Conservation (phyloP, 306 rosid species). For the Corylus avellana region DNA sequence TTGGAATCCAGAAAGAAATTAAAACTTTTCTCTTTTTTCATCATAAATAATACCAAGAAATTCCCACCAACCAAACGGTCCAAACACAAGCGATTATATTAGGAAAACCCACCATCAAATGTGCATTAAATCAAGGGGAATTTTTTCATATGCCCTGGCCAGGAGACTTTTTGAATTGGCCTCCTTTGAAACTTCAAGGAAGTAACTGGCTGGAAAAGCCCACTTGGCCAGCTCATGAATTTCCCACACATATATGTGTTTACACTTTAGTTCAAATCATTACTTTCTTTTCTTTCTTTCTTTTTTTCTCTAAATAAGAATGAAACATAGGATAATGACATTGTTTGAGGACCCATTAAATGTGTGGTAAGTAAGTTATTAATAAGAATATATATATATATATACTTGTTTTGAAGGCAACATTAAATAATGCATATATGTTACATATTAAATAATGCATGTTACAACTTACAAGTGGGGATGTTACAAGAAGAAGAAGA, state of each 20-base stretch:
- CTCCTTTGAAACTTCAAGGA: constrained; percentile 14
- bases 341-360: too few species aligned
- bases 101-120: not conserved
- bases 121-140: constrained; percentile 5
- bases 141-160: constrained; percentile 1
- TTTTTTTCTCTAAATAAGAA: too few species aligned
- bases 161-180: not conserved
- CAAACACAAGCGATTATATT: constrained; percentile 17
- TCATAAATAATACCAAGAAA: constrained; percentile 34
- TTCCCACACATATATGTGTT: not conserved
- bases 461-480: not conserved
- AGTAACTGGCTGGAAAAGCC: not conserved
- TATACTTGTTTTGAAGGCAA: too few species aligned
- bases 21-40: constrained; percentile 13
- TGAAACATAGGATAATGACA: too few species aligned
- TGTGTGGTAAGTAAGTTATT: too few species aligned
- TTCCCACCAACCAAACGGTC: constrained; percentile 27
- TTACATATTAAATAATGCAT: too few species aligned
- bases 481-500: not conserved
- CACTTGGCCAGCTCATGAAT: constrained; percentile 23
- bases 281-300: too few species aligned
- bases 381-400: too few species aligned
- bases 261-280: too few species aligned
- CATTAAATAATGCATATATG: too few species aligned
- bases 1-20: constrained; percentile 34